Percentiles rank a stretch among this genome's conserved stretches.
phyloP scores from a whole-genome alignment of 2,329 filamentous ascomycete species.

The Capronia coronata region DNA sequence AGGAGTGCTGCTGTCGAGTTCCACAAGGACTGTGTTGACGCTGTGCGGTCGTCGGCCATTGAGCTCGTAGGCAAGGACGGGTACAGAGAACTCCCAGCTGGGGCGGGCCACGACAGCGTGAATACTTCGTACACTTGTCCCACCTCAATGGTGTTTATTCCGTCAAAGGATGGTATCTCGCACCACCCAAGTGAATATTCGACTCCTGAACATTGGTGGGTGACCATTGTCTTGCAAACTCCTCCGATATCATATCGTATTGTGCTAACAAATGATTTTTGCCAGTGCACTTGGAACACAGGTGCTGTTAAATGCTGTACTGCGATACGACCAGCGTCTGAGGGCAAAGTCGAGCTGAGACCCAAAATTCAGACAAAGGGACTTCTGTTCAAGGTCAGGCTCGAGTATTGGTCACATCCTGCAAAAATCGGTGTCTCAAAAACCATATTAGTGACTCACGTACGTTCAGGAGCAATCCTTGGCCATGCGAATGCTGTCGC shows the following conservation, averaged over 20 bases:
- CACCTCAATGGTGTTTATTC: slow-evolving; percentile 59
- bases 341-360: no score
- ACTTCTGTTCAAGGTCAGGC: no score
- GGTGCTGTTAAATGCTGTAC: slow-evolving; percentile 1
- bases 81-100: slow-evolving; percentile 47
- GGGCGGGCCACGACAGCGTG: slow-evolving; percentile 56
- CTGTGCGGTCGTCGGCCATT: slow-evolving; percentile 52
- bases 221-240: no score
- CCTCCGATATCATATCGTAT: not conserved
- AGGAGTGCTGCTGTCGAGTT: slow-evolving; percentile 54
- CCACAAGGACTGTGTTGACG: slow-evolving; percentile 55
- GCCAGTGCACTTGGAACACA: slow-evolving; percentile 3
- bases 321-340: slow-evolving; percentile 4
- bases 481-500: no score
- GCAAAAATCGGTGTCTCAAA: no score
- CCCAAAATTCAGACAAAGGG: no score
- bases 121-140: slow-evolving; percentile 50
- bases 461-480: no score
- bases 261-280: not conserved
- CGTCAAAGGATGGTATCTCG: slow-evolving; percentile 52
- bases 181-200: slow-evolving; percentile 44
- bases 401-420: no score
- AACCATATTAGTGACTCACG: no score
- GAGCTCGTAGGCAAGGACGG: slow-evolving; percentile 48
- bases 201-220: not conserved